A percentile compares a stretch with the other conserved stretches of the same genome.
These are phyloP conservation scores for Sugiyamaella japonica DNA, from an alignment of 1,139 yeast species.

Conservation along the genomic window DNA sequence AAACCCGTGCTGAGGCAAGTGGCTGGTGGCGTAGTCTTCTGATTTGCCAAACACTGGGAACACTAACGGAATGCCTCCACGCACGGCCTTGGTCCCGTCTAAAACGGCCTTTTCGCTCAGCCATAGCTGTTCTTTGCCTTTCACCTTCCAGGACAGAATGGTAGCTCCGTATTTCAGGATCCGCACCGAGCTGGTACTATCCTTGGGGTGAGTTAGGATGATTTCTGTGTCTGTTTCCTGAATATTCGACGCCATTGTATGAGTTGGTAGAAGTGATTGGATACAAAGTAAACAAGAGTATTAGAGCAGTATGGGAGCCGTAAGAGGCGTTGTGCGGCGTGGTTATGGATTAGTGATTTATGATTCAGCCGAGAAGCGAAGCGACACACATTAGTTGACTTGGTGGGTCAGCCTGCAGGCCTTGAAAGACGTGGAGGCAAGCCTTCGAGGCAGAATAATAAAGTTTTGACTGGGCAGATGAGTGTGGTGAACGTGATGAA, in stretches of 20 bases:
- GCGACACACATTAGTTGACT: too few relatives aligned
- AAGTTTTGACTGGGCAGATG: too few relatives aligned
- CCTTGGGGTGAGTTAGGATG: conserved; percentile 55
- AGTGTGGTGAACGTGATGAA: too few relatives aligned
- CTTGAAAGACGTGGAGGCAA: too few relatives aligned
- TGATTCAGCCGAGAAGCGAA: too few relatives aligned
- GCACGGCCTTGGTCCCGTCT: conserved; percentile 89
- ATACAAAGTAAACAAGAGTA: too few relatives aligned
- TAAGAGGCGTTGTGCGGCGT: too few relatives aligned
- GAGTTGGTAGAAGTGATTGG: background rate
- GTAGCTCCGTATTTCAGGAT: conserved; percentile 89
- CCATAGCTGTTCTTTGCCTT: conserved; percentile 74
- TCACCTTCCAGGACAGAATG: conserved; percentile 73
- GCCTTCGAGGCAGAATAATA: too few relatives aligned
- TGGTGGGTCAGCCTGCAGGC: too few relatives aligned
- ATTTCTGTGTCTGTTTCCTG: conserved; percentile 62
- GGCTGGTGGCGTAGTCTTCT: conserved; percentile 41
- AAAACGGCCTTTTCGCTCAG: conserved; percentile 64
- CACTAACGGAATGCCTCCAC: conserved; percentile 96
- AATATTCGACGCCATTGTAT: conserved; percentile 4
- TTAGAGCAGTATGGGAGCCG: too few relatives aligned
- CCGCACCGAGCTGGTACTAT: conserved; percentile 56
- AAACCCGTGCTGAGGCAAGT: conserved; percentile 93
- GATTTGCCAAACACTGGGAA: conserved; percentile 90
- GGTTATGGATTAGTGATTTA: too few relatives aligned